Conservation (phyloP, 164 flowering plant genomes). For the Stephania yunnanensis region DNA sequence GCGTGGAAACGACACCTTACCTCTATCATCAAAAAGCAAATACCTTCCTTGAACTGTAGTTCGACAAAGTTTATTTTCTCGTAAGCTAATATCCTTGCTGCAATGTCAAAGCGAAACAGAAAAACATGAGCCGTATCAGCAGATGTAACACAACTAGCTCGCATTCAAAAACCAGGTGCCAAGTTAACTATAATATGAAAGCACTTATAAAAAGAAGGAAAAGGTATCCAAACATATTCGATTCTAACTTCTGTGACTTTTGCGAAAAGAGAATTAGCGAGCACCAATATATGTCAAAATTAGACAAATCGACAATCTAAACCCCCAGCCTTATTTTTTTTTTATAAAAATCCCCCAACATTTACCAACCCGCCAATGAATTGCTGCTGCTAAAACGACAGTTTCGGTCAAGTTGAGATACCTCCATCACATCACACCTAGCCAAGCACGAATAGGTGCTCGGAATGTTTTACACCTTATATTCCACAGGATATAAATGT, state of each 20-base stretch:
- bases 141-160: no score
- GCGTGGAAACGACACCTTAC: no score
- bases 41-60: no score
- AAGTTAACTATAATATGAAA: no score
- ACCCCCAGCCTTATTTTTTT: background rate
- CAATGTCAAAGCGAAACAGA: no score
- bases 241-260: background rate
- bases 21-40: no score
- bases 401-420: background rate
- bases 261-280: background rate
- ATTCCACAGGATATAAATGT: background rate
- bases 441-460: background rate
- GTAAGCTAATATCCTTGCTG: no score
- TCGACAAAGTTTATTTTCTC: no score
- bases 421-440: background rate
- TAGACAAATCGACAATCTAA: background rate
- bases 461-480: background rate
- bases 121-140: no score
- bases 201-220: no score
- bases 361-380: background rate
- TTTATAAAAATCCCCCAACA: background rate
- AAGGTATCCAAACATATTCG: background rate
- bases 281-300: background rate
- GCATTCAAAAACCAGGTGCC: no score
- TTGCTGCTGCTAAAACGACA: background rate